Evolutionary conservation across 2,329 filamentous ascomycete genomes (phyloP), one percentile per base, ranked within the genome.

Genomic region (Colletotrichum liaoningense): DNA sequence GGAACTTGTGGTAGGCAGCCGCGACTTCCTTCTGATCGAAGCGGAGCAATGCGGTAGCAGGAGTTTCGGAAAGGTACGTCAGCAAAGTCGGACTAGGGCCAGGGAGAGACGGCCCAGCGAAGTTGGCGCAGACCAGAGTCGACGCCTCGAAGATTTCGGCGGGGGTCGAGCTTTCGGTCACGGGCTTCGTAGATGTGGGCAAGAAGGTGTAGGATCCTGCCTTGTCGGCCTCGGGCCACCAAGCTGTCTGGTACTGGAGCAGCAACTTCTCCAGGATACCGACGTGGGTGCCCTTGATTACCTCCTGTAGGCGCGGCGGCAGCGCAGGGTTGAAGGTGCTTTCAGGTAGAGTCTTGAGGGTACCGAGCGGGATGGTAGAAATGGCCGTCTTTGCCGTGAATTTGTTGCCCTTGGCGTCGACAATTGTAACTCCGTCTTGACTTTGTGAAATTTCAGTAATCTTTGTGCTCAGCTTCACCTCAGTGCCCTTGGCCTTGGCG

Each of bases 181-280:
- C 30, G 11, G 71, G 67, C 67, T 73, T 71, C 14, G 55, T 49
- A 38, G 71, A 73, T n/a, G 67, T 71, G 30, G 71, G 71, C 67
- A 73, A 28, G 62, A 73, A 73, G n/a, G 71, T 71, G 38, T 62
- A 73, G 19, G 67, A 70, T 22, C 67, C 67, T 9, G 71, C 60
- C 46, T 60, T 66, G 24, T 73, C 67, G 49, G 71, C 71, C 28
- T 73, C 71, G 26, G 71, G 71, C 71, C 71, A 73, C 71, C 71
- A 73, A n/a, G 71, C 56, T 14, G 55, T 57, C 12, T 67, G 56
- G 49, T 73, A 73, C 12, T 73, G 71, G 14, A 73, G 67, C 35
- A 73, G 67, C 38, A 73, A 62, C 60, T 73, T 73, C 67, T 71
- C 71, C 14, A 73, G 38, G 9, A 73, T 67, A 11, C 71, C 71